These are phyloP conservation scores for Fusarium clavum DNA, from an alignment of 2,329 filamentous ascomycete species.

Conservation along the genomic window DNA sequence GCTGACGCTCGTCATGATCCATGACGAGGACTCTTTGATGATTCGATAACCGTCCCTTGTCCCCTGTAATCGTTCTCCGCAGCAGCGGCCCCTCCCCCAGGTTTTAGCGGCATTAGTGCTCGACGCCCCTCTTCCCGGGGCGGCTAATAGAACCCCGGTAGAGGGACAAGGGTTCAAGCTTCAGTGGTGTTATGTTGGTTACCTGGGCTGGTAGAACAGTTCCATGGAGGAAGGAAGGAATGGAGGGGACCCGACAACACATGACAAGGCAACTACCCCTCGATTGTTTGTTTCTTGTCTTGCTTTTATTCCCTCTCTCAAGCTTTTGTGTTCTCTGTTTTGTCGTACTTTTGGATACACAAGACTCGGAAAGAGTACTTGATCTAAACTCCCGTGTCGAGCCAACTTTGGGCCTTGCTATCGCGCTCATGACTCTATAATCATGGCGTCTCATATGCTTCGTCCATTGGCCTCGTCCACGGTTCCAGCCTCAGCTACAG, in stretches of 20 bases:
- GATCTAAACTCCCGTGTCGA: conserved; percentile 6
- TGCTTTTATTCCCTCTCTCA: conserved; percentile 22
- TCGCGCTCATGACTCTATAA: conserved; percentile 45
- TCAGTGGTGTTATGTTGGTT: conserved; percentile 10
- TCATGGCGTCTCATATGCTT: conserved; percentile 52
- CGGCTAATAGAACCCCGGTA: conserved; percentile 38
- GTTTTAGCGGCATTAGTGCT: conserved; percentile 35
- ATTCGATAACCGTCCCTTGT: conserved; percentile 17
- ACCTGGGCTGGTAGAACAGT: conserved; percentile 1
- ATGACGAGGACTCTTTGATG: conserved; percentile 13
- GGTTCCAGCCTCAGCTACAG: conserved; percentile 43
- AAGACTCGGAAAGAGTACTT: conserved; percentile 11
- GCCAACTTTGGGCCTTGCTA: conserved; percentile 28
- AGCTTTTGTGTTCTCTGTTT: neutral
- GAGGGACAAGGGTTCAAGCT: conserved; percentile 22
- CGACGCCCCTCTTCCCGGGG: conserved; percentile 30
- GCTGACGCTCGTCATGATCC: conserved; percentile 18
- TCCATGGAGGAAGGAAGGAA: conserved; percentile 14
- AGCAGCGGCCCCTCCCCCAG: conserved; percentile 38
- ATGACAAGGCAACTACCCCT: conserved; percentile 38
- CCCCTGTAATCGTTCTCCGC: conserved; percentile 28
- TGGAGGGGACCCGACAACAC: conserved; percentile 36
- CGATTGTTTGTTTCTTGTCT: conserved; percentile 20
- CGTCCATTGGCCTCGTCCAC: conserved; percentile 48
- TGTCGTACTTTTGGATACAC: conserved; percentile 19